phyloP scores from a whole-genome alignment of 83 land plant genomes.

The Diphasiastrum complanatum region DNA sequence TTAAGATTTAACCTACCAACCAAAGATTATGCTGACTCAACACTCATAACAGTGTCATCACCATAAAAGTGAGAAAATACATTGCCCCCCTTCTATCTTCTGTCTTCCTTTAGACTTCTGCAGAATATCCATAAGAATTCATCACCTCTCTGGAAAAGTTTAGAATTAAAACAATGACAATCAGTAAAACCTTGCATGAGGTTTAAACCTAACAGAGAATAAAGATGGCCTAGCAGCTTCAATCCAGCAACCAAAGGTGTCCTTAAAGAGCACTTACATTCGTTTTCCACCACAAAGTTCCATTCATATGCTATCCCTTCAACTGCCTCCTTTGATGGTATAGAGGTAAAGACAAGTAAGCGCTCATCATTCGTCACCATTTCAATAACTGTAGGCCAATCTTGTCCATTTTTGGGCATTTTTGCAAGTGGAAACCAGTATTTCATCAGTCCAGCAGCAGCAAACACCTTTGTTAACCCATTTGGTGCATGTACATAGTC shows the following conservation, averaged over 20 bases:
- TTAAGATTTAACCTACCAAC: too few relatives aligned
- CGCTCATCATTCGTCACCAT: constrained; percentile 54
- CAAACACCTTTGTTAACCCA: constrained; percentile 54
- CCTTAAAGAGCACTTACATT: constrained; percentile 40
- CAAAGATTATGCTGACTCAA: too few relatives aligned
- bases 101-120: too few relatives aligned
- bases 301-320: constrained; percentile 90
- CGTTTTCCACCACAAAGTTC: constrained; percentile 74
- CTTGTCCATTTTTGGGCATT: constrained; percentile 66
- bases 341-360: constrained; percentile 68
- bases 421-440: constrained; percentile 71
- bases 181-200: too few relatives aligned
- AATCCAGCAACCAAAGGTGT: neutral
- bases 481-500: constrained; percentile 25
- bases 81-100: too few relatives aligned
- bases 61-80: too few relatives aligned
- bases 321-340: constrained; percentile 54
- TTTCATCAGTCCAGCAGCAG: constrained; percentile 53
- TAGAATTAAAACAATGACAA: too few relatives aligned
- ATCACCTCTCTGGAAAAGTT: too few relatives aligned
- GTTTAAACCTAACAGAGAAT: neutral
- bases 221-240: neutral
- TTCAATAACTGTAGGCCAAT: constrained; percentile 75
- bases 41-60: too few relatives aligned
- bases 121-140: too few relatives aligned